Conservation (phyloP, 1,284 basidiomycete species). For the Melampsora occidentalis region DNA sequence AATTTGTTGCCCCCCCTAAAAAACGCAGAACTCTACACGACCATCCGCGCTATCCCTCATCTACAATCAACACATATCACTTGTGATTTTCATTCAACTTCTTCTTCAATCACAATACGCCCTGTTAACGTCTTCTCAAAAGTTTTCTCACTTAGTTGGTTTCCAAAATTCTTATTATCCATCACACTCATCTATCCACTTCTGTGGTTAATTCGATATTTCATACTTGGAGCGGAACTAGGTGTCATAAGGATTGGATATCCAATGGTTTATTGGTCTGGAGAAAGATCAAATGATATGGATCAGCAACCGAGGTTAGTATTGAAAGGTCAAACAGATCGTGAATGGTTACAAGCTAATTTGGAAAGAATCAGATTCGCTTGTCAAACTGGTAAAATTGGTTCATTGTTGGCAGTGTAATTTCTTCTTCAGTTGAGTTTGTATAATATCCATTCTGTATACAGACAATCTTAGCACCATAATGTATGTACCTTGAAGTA, state of each 20-base stretch:
- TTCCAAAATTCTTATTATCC: constrained; percentile 19
- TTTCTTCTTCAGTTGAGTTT: too few relatives aligned
- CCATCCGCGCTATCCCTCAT: constrained; percentile 12
- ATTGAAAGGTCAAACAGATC: constrained; percentile 13
- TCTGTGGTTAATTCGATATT: constrained; percentile 27
- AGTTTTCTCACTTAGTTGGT: constrained; percentile 20
- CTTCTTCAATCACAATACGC: constrained; percentile 19
- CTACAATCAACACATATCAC: constrained; percentile 27
- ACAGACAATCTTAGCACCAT: too few relatives aligned
- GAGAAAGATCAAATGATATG: constrained; percentile 6
- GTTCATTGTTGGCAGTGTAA: background rate
- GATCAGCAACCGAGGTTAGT: background rate
- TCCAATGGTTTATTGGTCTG: constrained; percentile 25
- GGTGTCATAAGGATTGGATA: constrained; percentile 25
- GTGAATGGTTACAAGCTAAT: constrained; percentile 27
- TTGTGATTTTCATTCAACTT: constrained; percentile 19
- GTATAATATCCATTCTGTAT: too few relatives aligned
- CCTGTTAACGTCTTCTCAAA: constrained; percentile 28
- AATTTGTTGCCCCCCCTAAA: too few relatives aligned
- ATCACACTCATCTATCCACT: constrained; percentile 33
- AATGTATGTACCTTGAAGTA: too few relatives aligned
- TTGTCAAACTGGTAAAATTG: constrained; percentile 29
- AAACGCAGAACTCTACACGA: constrained; percentile 10
- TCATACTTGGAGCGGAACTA: constrained; percentile 24
- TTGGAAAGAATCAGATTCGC: constrained; percentile 1